These are phyloP conservation scores for Lichtheimia ornata DNA, from an alignment of 371 early-diverging fungal genomes.

Conservation along the genomic window DNA sequence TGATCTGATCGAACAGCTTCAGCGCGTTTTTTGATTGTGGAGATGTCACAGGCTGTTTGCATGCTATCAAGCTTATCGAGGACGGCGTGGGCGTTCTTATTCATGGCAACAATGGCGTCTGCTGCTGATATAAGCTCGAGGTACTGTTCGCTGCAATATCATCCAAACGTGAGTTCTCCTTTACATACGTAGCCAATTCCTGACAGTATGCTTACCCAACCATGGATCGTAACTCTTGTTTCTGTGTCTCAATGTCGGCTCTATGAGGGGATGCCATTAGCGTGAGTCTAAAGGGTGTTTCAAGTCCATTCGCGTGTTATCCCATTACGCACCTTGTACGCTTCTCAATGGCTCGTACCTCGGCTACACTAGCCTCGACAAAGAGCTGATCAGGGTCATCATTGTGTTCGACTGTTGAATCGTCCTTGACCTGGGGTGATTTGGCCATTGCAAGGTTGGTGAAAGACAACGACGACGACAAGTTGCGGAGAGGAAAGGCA, in stretches of 20 bases:
- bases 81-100: slow-evolving; percentile 55
- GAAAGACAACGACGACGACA: too few relatives aligned
- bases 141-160: slow-evolving; percentile 72
- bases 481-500: too few relatives aligned
- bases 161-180: not conserved
- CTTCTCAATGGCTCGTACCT: slow-evolving; percentile 24
- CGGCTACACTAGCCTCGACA: slow-evolving; percentile 21
- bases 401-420: not conserved
- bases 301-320: not conserved
- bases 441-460: too few relatives aligned
- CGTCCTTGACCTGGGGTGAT: too few relatives aligned
- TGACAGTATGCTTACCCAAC: slow-evolving; percentile 69
- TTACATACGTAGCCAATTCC: not conserved
- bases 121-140: slow-evolving; percentile 84
- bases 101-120: slow-evolving; percentile 80
- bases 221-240: slow-evolving; percentile 81
- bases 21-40: slow-evolving; percentile 44
- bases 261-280: slow-evolving; percentile 24
- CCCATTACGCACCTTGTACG: slow-evolving; percentile 18
- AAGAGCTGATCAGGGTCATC: slow-evolving; percentile 22
- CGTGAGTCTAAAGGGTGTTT: not conserved
- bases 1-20: slow-evolving; percentile 4
- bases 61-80: slow-evolving; percentile 62
- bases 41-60: slow-evolving; percentile 60
- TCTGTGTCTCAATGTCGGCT: slow-evolving; percentile 73